Evolutionary conservation across 768 basidiomycete genomes (phyloP), one percentile per base, ranked within the genome.

Genomic region (Baorangia bicolor): DNA sequence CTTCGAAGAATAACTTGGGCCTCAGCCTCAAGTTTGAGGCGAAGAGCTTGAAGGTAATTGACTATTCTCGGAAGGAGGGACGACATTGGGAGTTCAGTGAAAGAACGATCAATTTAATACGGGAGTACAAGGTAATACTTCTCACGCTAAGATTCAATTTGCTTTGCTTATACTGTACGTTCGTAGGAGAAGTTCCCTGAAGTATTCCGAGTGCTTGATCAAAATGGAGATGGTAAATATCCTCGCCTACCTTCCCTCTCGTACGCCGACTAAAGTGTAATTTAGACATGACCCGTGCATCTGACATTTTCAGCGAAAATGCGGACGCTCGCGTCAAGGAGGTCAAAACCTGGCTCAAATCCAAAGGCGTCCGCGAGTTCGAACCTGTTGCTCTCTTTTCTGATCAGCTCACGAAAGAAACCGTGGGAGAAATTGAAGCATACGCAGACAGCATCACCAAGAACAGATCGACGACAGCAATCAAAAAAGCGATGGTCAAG

Each of bases 21-120:
- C 80, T 99, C 39, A 92, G 91, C 68, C 81, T 99, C 62, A 99
- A 99, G 70, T 99, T 97, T 59, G 97, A 99, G 66, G 90, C 85
- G 13, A 98, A 97, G 73, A 82, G 86, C 11, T 71, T 94, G 64
- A 99, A 98, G 73, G 97, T 99, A 2, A 79, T 97, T 42, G 90
- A 92, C 58, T 98, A 97, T 72, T 88, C 94, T 8, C 81, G 84
- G 57, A 95, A 96, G 73, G 84, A 87, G 28, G 88, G 87, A 10
- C 76, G 86, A 9, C 79, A 84, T 33, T 99, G 96, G 97, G 95
- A 99, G 67, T 98, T 89, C 66, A 96, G 93, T 63, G 83, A 93
- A 56, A 91, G 87, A 67, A 88, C 96, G 0, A 74, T 95, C 37
- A 78, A 87, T 25, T 80, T 98, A 18, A 82, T 98, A 52, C 77